phyloP scores from a whole-genome alignment of 1,139 yeast genomes.

The Saccharomyces hybrid region DNA sequence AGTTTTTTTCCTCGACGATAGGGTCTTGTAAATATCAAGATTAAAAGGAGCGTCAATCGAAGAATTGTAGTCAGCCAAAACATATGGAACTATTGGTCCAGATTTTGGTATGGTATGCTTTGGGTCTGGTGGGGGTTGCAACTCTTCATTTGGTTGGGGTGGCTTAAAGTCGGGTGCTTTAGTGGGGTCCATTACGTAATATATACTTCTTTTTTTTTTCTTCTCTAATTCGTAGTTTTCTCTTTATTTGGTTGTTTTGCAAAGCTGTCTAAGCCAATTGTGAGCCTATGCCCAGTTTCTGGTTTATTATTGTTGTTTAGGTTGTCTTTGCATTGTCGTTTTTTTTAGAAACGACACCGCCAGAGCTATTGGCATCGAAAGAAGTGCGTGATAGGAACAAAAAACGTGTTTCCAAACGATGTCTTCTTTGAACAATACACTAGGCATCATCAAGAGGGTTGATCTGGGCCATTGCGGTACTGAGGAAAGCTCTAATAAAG shows the following conservation, averaged over 20 bases:
- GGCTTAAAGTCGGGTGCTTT: conserved; percentile 72
- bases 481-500: too few species aligned
- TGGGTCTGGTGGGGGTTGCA: conserved; percentile 62
- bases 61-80: conserved; percentile 63
- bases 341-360: not conserved
- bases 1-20: not conserved
- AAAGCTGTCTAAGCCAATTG: not conserved
- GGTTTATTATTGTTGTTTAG: not conserved
- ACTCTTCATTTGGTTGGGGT: conserved; percentile 51
- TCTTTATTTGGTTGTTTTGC: not conserved
- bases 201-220: not conserved
- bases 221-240: not conserved
- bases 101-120: conserved; percentile 64
- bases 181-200: conserved; percentile 59
- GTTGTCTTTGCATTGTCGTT: not conserved
- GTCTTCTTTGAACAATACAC: not conserved
- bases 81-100: conserved; percentile 67
- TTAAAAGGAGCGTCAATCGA: conserved; percentile 63
- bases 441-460: too few species aligned
- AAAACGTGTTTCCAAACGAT: not conserved
- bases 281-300: not conserved
- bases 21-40: not conserved
- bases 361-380: not conserved
- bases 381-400: not conserved
- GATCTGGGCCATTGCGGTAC: too few species aligned